Base-by-base conservation (phyloP, 2,329 filamentous ascomycete genomes). In the Metarhizium sp. region DNA sequence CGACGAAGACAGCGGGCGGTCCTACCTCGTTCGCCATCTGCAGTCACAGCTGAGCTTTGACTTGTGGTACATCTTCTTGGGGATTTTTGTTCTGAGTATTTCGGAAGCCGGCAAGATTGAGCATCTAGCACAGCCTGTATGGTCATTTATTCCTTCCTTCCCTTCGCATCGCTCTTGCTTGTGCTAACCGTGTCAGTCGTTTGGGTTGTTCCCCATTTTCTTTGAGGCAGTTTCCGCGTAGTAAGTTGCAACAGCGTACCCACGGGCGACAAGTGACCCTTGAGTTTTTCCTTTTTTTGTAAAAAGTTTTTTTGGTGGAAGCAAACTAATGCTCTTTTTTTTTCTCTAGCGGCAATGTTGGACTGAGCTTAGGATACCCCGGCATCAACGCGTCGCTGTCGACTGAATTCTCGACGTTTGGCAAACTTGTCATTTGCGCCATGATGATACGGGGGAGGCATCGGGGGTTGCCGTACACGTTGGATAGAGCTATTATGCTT, bases 361-460 rank as follows among this genome's bases (percentile, higher is more conserved):
- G 70, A 2, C 59, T 72, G 5, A 68, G 64, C 45, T 62, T 72
- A 1, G 67, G 70, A 11, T 62, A 70, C 42, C 68, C 70, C 0
- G 60, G 56, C 3, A 65, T 66, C 11, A 54, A 55, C 10, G 61
- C 64, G 1, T 69, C 69, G 0, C 62, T 71, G 16, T 64, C 62
- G 42, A 67, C 64, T 14, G 53, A 65, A 45, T 69, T 70, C n/a
- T 60, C 60, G 1, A 65, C 59, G 0, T 68, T 69, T 32, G 66
- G 69, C 58, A 72, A 72, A 56, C 54, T 72, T 0, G 62, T 72
- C 47, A 62, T 72, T n/a, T 71, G 69, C 51, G 63, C 63, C 40
- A 69, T 70, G 65, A 72, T 72, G 70, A 63, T 72, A 29, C 65
- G 70, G 16, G 70, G 70, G 2, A 66, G 70, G 1, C 70, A 72